Conservation (phyloP, 345 rosid species). For the Aquilaria sinensis region DNA sequence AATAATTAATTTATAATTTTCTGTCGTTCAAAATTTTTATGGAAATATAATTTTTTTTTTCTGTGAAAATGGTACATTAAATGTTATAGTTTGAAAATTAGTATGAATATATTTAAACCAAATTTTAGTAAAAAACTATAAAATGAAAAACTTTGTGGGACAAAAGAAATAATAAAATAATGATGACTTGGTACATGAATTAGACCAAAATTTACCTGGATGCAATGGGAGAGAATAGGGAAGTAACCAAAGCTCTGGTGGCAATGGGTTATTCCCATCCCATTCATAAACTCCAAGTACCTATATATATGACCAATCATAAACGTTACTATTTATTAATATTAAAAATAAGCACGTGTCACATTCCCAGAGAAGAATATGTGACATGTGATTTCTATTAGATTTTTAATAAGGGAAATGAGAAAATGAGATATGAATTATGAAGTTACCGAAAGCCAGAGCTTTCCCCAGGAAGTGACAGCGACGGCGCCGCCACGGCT, state of each 20-base stretch:
- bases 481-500: slow-evolving; percentile 64
- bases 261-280: slow-evolving; percentile 18
- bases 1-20: no score
- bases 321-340: neutral
- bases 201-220: no score
- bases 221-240: slow-evolving; percentile 12
- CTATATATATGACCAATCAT: neutral
- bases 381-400: neutral
- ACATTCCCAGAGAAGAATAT: slow-evolving; percentile 7
- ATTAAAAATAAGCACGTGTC: neutral
- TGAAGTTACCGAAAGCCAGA: slow-evolving; percentile 66
- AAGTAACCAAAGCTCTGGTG: slow-evolving; percentile 20
- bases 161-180: no score
- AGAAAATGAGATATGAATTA: slow-evolving; percentile 10
- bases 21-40: neutral
- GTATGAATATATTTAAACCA: no score
- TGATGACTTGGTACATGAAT: no score
- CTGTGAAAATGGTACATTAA: no score
- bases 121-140: no score
- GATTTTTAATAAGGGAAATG: neutral
- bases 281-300: slow-evolving; percentile 20
- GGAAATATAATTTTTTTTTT: neutral
- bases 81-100: no score
- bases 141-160: no score
- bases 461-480: slow-evolving; percentile 73